phyloP scores from a whole-genome alignment of 1,139 yeast genomes.

The Candida sp. region DNA sequence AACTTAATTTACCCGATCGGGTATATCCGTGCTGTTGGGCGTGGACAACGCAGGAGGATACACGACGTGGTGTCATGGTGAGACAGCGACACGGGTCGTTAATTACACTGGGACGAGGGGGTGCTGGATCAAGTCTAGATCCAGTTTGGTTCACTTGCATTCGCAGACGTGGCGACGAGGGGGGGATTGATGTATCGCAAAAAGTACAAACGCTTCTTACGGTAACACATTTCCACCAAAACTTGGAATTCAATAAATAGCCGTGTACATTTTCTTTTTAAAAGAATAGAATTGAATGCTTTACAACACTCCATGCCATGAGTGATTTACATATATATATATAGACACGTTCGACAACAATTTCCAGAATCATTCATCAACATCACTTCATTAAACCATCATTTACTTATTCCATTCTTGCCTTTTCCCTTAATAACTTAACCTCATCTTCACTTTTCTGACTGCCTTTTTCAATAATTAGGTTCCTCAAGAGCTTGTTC shows the following conservation, averaged over 20 bases:
- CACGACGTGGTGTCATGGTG: no score
- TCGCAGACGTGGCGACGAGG: neutral
- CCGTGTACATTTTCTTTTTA: neutral
- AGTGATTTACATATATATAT: neutral
- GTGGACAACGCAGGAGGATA: no score
- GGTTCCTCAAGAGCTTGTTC: constrained; percentile 63
- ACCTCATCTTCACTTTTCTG: constrained; percentile 48
- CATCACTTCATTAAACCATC: neutral
- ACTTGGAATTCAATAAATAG: neutral
- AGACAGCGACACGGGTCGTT: no score
- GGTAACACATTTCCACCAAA: neutral
- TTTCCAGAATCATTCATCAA: neutral
- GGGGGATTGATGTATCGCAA: neutral
- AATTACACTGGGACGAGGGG: no score
- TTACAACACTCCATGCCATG: no score
- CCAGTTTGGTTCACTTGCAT: neutral
- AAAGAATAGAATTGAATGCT: neutral
- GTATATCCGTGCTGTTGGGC: no score
- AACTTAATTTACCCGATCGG: no score
- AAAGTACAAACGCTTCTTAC: neutral
- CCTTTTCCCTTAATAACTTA: constrained; percentile 37
- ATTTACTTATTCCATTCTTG: constrained; percentile 17
- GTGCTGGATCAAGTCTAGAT: neutral
- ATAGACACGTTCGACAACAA: neutral
- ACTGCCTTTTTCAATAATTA: constrained; percentile 50